A percentile compares a stretch with the other conserved stretches of the same genome.
These are phyloP conservation scores for Chlamydomonas urium DNA, from an alignment of 139 green algal species.

Conservation along the genomic window DNA sequence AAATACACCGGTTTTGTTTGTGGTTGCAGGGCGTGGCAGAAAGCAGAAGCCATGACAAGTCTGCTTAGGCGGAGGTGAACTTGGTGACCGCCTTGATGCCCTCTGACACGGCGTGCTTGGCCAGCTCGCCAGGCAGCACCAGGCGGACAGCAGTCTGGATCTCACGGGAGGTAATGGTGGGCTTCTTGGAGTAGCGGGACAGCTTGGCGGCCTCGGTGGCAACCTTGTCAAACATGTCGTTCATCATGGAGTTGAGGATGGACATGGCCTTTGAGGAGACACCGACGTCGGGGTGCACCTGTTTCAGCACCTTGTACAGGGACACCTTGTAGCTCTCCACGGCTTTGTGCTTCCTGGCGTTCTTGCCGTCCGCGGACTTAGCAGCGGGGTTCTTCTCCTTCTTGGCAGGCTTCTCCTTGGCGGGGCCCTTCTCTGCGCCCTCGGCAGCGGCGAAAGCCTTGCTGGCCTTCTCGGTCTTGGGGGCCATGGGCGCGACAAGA, in stretches of 20 bases:
- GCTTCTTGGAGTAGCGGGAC: slow-evolving; percentile 90
- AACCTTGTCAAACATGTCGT: slow-evolving; percentile 91
- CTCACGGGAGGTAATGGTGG: slow-evolving; percentile 81
- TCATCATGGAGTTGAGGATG: slow-evolving; percentile 98
- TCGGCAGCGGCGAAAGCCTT: too few relatives aligned
- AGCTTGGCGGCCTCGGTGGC: slow-evolving; percentile 67
- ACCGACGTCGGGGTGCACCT: slow-evolving; percentile 89
- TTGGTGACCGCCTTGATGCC: slow-evolving; percentile 93
- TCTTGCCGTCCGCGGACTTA: slow-evolving; percentile 32
- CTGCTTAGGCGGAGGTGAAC: slow-evolving; percentile 70
- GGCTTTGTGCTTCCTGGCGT: slow-evolving; percentile 57
- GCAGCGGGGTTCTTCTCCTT: neutral
- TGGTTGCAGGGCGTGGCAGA: neutral
- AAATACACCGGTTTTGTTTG: slow-evolving; percentile 22
- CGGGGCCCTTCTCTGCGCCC: slow-evolving; percentile 23
- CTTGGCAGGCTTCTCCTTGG: slow-evolving; percentile 25
- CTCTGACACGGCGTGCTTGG: slow-evolving; percentile 20
- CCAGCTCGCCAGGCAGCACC: slow-evolving; percentile 17
- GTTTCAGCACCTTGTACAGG: slow-evolving; percentile 93
- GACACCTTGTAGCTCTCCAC: slow-evolving; percentile 55
- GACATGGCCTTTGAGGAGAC: slow-evolving; percentile 93
- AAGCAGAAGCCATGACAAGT: neutral
- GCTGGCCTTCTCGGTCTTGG: too few relatives aligned
- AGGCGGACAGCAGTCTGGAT: slow-evolving; percentile 88
- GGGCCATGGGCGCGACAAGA: too few relatives aligned